Evolutionary conservation across 2,329 filamentous ascomycete genomes (phyloP).

Genomic region (Leptographium galeiforme): DNA sequence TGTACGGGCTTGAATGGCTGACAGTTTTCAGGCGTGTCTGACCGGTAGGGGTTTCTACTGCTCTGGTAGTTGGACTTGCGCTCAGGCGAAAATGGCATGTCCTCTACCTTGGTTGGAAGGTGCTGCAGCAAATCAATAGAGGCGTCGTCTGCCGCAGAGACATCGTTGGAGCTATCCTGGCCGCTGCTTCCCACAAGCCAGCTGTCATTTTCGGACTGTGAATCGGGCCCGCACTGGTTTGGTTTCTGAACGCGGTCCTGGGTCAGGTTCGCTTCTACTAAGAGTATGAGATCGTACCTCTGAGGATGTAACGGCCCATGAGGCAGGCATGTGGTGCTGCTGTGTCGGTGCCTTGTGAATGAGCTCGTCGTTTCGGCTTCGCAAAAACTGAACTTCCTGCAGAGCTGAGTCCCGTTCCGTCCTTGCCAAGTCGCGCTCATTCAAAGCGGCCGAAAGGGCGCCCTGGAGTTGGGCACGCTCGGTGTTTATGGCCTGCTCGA

Average conservation of each 20-base stretch:
- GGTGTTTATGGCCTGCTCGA: constrained; percentile 7
- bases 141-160: background rate
- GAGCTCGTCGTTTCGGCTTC: constrained; percentile 1
- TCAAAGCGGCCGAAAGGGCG: constrained; percentile 6
- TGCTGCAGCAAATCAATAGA: constrained; percentile 1
- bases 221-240: background rate
- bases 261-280: background rate
- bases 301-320: background rate
- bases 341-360: background rate
- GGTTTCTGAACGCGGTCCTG: background rate
- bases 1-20: background rate
- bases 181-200: background rate
- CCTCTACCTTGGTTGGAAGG: constrained; percentile 5
- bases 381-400: constrained; percentile 9
- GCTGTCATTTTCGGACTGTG: background rate
- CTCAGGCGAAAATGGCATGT: constrained; percentile 9
- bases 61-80: background rate
- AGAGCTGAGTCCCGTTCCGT: constrained; percentile 2
- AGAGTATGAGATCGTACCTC: background rate
- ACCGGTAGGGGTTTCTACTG: background rate
- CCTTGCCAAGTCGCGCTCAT: constrained; percentile 5
- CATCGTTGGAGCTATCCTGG: background rate
- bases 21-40: background rate
- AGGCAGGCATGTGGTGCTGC: background rate
- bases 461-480: constrained; percentile 9